Evolutionary conservation across 192 early-diverging fungal genomes (phyloP), one percentile per base, ranked within the genome.

Genomic region (Neocallimastix lanati): DNA sequence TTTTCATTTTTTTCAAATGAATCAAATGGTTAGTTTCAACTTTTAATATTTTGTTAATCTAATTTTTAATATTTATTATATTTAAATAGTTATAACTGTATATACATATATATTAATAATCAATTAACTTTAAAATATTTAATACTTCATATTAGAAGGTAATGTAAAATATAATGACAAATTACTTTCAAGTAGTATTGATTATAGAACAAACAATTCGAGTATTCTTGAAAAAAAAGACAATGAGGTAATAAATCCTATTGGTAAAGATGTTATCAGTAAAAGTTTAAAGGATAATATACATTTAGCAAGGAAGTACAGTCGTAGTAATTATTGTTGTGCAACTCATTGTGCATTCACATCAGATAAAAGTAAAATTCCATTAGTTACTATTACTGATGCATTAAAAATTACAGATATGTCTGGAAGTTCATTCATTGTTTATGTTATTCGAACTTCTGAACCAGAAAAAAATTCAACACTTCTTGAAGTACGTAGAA

Each of bases 401-500:
- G 50, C 50, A n/a, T n/a, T 67, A 67, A 67, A 67, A 67, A 67
- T 67, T 67, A 67, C 50, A 67, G 50, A 29, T 11, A 76, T 28
- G 78, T 29, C 84, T 12, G 83, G 86, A 21, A 80, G 79, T 27
- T 80, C 86, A 50, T 88, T 84, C 82, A 88, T 87, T 77, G 83
- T 86, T n/a, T 90, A 90, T 81, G 76, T 87, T 13, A 88, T 89
- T 77, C 83, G 78, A 85, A 91, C 81, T 84, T 84, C 80, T 29
- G 30, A 81, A 35, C 81, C 79, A 37, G 35, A 29, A 21, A 76
- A 40, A 4, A 30, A 80, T 78, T 29, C 38, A 16, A 12, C 84
- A 18, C 81, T 83, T 28, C 80, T 82, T 77, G 93, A 94, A 83
- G 88, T 93, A 36, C 92, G 88, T 80, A 91, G 93, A 76, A 90